These are phyloP conservation scores for Tetrapisispora nanseiensis DNA, from an alignment of 805 yeast genomes.

Conservation along the genomic window DNA sequence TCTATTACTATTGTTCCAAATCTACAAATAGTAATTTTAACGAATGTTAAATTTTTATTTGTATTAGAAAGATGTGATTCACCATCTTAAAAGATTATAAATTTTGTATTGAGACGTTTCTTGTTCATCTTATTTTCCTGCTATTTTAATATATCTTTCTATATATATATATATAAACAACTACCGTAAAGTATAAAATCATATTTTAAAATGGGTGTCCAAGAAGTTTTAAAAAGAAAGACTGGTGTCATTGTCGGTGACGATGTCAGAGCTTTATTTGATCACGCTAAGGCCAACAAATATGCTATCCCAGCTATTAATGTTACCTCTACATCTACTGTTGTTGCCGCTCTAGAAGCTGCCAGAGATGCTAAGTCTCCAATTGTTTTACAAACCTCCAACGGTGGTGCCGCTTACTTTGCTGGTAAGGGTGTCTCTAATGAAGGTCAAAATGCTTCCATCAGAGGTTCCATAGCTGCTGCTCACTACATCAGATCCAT, in stretches of 20 bases:
- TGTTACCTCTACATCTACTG: constrained; percentile 96
- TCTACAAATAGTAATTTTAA: no score
- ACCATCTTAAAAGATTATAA: no score
- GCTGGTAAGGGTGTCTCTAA: constrained; percentile 98
- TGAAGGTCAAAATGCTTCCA: constrained; percentile 87
- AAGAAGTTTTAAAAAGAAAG: constrained; percentile 77
- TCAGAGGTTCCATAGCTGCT: constrained; percentile 92
- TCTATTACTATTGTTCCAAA: no score
- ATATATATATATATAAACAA: constrained; percentile 1
- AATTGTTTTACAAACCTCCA: constrained; percentile 91
- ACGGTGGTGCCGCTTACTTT: constrained; percentile 99
- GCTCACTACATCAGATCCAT: constrained; percentile 94
- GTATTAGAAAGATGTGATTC: no score
- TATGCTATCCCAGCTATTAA: constrained; percentile 98
- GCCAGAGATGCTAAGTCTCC: constrained; percentile 93
- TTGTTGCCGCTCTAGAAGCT: constrained; percentile 92
- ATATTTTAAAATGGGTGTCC: constrained; percentile 52
- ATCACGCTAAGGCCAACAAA: constrained; percentile 85
- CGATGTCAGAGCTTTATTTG: constrained; percentile 75
- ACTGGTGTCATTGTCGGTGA: constrained; percentile 98
- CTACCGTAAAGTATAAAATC: no score
- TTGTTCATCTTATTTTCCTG: no score
- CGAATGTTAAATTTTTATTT: no score
- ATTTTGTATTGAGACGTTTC: no score
- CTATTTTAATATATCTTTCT: no score